Conservation (phyloP, 2,329 filamentous ascomycete species). For the Microsporum audouinii region DNA sequence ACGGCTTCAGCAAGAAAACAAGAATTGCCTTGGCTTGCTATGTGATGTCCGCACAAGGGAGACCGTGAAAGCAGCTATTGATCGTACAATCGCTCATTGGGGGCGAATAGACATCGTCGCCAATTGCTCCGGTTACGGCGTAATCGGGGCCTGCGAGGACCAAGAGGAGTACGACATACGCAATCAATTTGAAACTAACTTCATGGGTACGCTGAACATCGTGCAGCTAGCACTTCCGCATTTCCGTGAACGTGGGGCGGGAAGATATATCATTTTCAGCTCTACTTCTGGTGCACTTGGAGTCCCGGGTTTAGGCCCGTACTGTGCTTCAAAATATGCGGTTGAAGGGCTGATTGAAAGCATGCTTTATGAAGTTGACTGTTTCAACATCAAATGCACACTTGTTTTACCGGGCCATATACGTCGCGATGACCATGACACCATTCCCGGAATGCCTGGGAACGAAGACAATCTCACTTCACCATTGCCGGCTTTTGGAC, state of each 20-base stretch:
- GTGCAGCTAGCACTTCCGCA: constrained; percentile 80
- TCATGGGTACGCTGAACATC: constrained; percentile 89
- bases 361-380: constrained; percentile 89
- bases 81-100: constrained; percentile 60
- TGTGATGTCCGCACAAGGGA: constrained; percentile 80
- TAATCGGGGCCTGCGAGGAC: constrained; percentile 91
- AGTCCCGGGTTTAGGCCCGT: constrained; percentile 82
- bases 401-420: constrained; percentile 86
- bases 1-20: constrained; percentile 51
- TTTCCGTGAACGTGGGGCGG: constrained; percentile 63
- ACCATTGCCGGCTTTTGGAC: constrained; percentile 70
- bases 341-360: constrained; percentile 92
- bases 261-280: constrained; percentile 88
- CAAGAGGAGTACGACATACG: constrained; percentile 91
- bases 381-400: constrained; percentile 85
- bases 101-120: constrained; percentile 77
- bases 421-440: constrained; percentile 58
- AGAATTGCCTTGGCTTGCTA: constrained; percentile 59
- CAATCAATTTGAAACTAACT: constrained; percentile 96
- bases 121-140: constrained; percentile 89
- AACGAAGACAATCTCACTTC: constrained; percentile 23
- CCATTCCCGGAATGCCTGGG: constrained; percentile 13
- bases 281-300: constrained; percentile 86
- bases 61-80: constrained; percentile 62
- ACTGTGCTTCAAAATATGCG: constrained; percentile 94